Evolutionary conservation across 768 basidiomycete species (phyloP).

Genomic region (Pulveroboletus frians): DNA sequence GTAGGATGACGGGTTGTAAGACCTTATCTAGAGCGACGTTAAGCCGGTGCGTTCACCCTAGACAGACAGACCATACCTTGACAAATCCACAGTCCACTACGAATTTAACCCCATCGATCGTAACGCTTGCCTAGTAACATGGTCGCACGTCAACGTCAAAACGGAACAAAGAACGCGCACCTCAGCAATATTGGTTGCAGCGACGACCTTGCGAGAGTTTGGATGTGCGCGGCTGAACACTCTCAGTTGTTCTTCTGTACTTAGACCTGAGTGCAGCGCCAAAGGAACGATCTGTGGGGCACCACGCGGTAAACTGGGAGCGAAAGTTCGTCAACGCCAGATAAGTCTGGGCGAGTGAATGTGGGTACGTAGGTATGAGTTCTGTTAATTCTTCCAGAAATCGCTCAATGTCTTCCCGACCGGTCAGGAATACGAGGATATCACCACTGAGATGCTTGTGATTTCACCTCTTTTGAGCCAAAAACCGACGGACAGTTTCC

Average conservation of each 20-base stretch:
- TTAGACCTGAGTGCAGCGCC: constrained; percentile 84
- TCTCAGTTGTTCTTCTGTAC: constrained; percentile 80
- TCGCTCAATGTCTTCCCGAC: constrained; percentile 92
- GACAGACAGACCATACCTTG: constrained; percentile 52
- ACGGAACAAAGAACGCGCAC: constrained; percentile 33
- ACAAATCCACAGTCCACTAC: constrained; percentile 95
- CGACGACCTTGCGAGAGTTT: constrained; percentile 81
- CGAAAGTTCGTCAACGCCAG: not conserved
- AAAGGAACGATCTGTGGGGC: constrained; percentile 59
- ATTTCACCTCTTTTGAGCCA: not conserved
- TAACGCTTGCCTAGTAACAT: constrained; percentile 75
- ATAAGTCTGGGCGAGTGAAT: not conserved
- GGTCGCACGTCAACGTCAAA: not conserved
- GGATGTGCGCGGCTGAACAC: constrained; percentile 77
- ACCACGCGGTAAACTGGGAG: constrained; percentile 44
- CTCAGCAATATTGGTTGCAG: constrained; percentile 96
- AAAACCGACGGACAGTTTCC: not conserved
- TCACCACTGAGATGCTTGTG: constrained; percentile 77
- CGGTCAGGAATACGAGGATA: constrained; percentile 90
- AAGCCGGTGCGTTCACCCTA: not conserved
- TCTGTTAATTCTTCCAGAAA: constrained; percentile 80
- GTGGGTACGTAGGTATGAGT: constrained; percentile 59
- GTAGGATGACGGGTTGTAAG: constrained; percentile 80
- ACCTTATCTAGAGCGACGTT: constrained; percentile 59
- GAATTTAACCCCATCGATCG: constrained; percentile 92